phyloP scores from a whole-genome alignment of 1,139 yeast species.

The Lodderomyces jiufengensis region DNA sequence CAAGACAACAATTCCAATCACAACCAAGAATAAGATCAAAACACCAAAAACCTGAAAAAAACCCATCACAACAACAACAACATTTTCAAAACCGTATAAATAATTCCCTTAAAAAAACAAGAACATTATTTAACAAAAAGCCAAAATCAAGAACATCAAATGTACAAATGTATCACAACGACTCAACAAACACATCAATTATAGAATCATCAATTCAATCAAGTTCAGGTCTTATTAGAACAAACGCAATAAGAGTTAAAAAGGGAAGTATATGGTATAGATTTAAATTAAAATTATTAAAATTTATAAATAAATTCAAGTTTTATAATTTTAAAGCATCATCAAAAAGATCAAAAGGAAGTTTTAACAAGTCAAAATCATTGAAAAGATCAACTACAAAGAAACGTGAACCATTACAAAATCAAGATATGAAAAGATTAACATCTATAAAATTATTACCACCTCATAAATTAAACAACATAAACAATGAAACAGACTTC shows the following conservation, averaged over 20 bases:
- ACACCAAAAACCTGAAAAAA: no score
- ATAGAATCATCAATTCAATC: constrained; percentile 4
- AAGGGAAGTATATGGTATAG: constrained; percentile 32
- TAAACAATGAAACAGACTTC: neutral
- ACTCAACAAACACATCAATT: constrained; percentile 11
- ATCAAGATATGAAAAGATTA: constrained; percentile 13
- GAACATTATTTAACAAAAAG: no score
- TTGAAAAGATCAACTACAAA: constrained; percentile 15
- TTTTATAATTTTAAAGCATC: constrained; percentile 28
- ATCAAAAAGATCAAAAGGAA: constrained; percentile 20
- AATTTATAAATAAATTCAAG: constrained; percentile 22
- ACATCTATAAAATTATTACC: constrained; percentile 1
- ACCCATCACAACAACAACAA: neutral
- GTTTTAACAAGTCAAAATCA: constrained; percentile 13
- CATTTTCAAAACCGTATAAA: neutral
- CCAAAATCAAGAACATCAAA: no score
- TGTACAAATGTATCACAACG: constrained; percentile 13
- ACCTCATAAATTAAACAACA: neutral
- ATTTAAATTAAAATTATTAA: constrained; percentile 25
- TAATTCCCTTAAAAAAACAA: no score
- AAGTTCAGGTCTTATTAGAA: constrained; percentile 20
- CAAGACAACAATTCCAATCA: no score
- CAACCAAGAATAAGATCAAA: constrained; percentile 10
- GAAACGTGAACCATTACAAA: constrained; percentile 18
- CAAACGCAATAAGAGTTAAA: constrained; percentile 35